Conservation (phyloP, 495 filamentous ascomycete species). For the Xylona heveae region DNA sequence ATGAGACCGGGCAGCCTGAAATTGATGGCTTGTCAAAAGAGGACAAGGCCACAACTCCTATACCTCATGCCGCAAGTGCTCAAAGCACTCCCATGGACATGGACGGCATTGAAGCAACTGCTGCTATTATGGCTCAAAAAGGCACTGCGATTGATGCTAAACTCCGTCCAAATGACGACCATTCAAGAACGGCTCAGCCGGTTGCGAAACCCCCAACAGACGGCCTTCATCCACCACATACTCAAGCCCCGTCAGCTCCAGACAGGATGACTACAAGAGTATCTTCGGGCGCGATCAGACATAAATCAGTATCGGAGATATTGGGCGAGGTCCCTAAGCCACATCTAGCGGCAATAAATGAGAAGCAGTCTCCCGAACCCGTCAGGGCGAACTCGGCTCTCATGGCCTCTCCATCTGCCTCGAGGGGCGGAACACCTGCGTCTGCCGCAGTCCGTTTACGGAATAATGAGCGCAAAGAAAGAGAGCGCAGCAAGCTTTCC, state of each 20-base stretch:
- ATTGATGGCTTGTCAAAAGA: constrained; percentile 1
- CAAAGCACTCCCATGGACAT: background rate
- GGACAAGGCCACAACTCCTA: constrained; percentile 15
- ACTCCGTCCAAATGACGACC: no score
- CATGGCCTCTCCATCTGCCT: constrained; percentile 19
- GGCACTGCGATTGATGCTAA: background rate
- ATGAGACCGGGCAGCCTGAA: constrained; percentile 15
- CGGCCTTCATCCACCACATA: constrained; percentile 7
- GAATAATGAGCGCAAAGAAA: constrained; percentile 35
- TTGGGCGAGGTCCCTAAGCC: constrained; percentile 37
- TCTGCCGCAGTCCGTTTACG: constrained; percentile 25
- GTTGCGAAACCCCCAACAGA: no score
- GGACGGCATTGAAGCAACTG: background rate
- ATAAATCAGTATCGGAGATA: constrained; percentile 56
- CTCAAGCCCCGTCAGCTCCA: constrained; percentile 13
- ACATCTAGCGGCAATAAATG: constrained; percentile 5
- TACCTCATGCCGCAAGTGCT: constrained; percentile 5
- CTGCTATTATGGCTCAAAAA: background rate
- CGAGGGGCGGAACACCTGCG: constrained; percentile 15
- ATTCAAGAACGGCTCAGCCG: no score
- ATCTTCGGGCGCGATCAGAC: constrained; percentile 42
- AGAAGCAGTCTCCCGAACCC: constrained; percentile 4
- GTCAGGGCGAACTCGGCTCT: constrained; percentile 14
- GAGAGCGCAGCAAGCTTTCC: constrained; percentile 42
- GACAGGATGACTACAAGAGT: constrained; percentile 42